Conservation (phyloP, 805 yeast species). For the Clavispora fructus region DNA sequence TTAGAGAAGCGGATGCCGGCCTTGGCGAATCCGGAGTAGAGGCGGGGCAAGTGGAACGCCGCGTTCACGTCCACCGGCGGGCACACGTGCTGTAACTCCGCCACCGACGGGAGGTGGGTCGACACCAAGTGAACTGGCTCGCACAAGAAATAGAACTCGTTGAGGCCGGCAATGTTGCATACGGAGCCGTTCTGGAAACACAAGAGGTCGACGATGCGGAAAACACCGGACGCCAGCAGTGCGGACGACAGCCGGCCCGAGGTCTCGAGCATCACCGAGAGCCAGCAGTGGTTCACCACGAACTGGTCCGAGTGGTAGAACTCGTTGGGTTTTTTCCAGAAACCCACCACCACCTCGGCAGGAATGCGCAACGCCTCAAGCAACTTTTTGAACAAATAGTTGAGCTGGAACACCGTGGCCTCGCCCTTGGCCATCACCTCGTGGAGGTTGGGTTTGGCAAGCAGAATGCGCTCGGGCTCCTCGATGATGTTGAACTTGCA, state of each 20-base stretch:
- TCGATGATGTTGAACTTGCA: constrained; percentile 49
- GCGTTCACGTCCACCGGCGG: constrained; percentile 79
- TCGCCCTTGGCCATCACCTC: constrained; percentile 43
- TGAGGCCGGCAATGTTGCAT: constrained; percentile 28
- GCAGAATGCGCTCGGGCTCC: constrained; percentile 32
- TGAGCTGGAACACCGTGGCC: constrained; percentile 68
- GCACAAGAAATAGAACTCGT: constrained; percentile 69
- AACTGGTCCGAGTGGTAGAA: constrained; percentile 46
- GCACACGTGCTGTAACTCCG: constrained; percentile 75
- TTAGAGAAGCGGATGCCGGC: constrained; percentile 53
- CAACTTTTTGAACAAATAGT: constrained; percentile 69
- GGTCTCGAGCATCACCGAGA: constrained; percentile 70
- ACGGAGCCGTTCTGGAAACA: constrained; percentile 30
- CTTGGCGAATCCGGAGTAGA: constrained; percentile 74
- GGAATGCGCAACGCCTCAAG: constrained; percentile 65
- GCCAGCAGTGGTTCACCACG: constrained; percentile 82
- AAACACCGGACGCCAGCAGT: constrained; percentile 22
- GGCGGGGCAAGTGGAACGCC: constrained; percentile 77
- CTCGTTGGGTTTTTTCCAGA: constrained; percentile 72
- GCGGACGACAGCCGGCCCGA: constrained; percentile 17
- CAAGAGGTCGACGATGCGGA: constrained; percentile 68
- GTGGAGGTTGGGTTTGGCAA: constrained; percentile 35
- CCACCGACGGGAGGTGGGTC: constrained; percentile 80
- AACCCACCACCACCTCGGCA: constrained; percentile 76
- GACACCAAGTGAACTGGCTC: constrained; percentile 72